Percentiles rank a stretch among this genome's conserved stretches.
These are phyloP conservation scores for Xylariaceae sp. DNA, from an alignment of 2,329 filamentous ascomycete genomes.

Conservation along the genomic window DNA sequence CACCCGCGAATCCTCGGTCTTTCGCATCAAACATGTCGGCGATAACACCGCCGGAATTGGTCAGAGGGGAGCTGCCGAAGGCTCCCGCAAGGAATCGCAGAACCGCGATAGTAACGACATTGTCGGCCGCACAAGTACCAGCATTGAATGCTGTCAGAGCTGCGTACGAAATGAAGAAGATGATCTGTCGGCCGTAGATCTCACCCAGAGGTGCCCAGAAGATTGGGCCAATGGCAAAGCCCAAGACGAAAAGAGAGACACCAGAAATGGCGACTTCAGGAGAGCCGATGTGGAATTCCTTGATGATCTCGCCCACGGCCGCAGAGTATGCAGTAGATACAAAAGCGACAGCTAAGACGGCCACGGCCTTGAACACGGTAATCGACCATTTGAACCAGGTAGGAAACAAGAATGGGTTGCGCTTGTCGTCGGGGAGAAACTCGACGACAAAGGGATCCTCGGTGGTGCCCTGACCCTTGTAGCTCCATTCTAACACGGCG, in stretches of 20 bases:
- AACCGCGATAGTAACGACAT: constrained; percentile 51
- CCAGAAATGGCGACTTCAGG: constrained; percentile 46
- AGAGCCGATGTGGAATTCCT: constrained; percentile 45
- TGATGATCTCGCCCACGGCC: constrained; percentile 48
- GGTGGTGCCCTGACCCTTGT: constrained; percentile 56
- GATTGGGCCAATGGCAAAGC: constrained; percentile 48
- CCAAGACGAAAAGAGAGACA: constrained; percentile 53
- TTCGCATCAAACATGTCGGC: constrained; percentile 52
- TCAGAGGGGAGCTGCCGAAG: constrained; percentile 52
- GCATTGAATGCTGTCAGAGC: constrained; percentile 54
- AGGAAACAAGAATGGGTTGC: constrained; percentile 59
- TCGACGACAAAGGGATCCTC: constrained; percentile 64
- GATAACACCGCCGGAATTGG: constrained; percentile 53
- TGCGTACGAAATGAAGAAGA: constrained; percentile 51
- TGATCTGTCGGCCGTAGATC: constrained; percentile 50
- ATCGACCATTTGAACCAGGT: constrained; percentile 55
- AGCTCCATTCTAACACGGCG: constrained; percentile 51
- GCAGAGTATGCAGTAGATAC: constrained; percentile 63
- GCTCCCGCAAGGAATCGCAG: constrained; percentile 57
- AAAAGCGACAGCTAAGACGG: constrained; percentile 65
- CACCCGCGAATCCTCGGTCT: constrained; percentile 51
- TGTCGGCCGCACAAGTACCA: constrained; percentile 47
- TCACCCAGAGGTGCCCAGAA: constrained; percentile 63
- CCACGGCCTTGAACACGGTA: constrained; percentile 57
- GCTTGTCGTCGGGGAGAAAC: constrained; percentile 61